A percentile compares a stretch with the other conserved stretches of the same genome.
These are phyloP conservation scores for Aspergillus ellipticus DNA, from an alignment of 495 filamentous ascomycete genomes.

Conservation along the genomic window DNA sequence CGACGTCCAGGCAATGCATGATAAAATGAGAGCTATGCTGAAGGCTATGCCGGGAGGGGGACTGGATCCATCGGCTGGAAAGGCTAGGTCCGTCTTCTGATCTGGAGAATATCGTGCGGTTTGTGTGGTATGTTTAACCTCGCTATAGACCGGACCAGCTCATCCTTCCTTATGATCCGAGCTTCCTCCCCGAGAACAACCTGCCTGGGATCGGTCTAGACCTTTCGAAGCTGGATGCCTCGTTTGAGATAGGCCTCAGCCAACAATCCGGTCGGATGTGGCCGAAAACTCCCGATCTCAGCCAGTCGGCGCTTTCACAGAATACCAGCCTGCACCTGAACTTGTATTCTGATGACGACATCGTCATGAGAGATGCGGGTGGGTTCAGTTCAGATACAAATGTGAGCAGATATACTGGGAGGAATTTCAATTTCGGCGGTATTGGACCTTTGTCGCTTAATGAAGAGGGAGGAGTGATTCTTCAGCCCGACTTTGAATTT, in stretches of 20 bases:
- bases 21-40: slow-evolving; percentile 64
- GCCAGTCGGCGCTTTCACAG: slow-evolving; percentile 27
- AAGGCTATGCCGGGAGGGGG: slow-evolving; percentile 51
- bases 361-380: slow-evolving; percentile 14
- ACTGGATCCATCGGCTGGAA: slow-evolving; percentile 69
- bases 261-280: slow-evolving; percentile 20
- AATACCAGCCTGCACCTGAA: slow-evolving; percentile 29
- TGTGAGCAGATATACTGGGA: slow-evolving; percentile 21
- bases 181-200: slow-evolving; percentile 69
- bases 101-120: background rate
- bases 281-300: slow-evolving; percentile 28
- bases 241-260: slow-evolving; percentile 10
- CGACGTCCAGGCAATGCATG: slow-evolving; percentile 74
- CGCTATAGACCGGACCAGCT: slow-evolving; percentile 69
- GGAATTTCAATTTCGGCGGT: slow-evolving; percentile 15
- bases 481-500: slow-evolving; percentile 64
- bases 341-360: slow-evolving; percentile 27
- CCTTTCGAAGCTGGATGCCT: slow-evolving; percentile 25
- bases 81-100: slow-evolving; percentile 56
- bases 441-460: slow-evolving; percentile 19
- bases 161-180: slow-evolving; percentile 76
- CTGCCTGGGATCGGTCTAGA: slow-evolving; percentile 58
- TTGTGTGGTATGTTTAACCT: background rate
- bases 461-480: slow-evolving; percentile 49
- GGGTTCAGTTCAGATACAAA: slow-evolving; percentile 22